Conservation (phyloP, 2,329 filamentous ascomycete genomes). For the Balansia obtecta region DNA sequence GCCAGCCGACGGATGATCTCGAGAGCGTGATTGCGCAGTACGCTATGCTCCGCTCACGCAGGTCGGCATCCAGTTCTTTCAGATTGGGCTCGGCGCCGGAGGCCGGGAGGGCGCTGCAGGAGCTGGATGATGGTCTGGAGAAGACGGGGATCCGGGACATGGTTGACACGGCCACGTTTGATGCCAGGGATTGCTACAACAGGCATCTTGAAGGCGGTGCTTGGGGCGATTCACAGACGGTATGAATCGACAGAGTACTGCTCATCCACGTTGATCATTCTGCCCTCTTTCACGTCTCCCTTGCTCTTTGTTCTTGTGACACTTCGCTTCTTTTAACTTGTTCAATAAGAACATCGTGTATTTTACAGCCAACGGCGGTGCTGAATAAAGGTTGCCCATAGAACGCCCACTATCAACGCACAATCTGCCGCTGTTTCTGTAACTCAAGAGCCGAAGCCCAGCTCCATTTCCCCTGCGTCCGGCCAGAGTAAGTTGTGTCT, state of each 20-base stretch:
- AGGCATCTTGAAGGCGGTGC: constrained; percentile 67
- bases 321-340: too few relatives aligned
- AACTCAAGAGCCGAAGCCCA: too few relatives aligned
- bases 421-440: too few relatives aligned
- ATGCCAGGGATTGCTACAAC: constrained; percentile 28
- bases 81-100: constrained; percentile 67
- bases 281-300: too few relatives aligned
- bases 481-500: too few relatives aligned
- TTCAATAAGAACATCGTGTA: too few relatives aligned
- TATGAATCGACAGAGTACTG: constrained; percentile 20
- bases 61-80: constrained; percentile 90
- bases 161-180: constrained; percentile 72
- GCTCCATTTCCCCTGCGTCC: too few relatives aligned
- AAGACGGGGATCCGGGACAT: constrained; percentile 62
- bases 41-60: constrained; percentile 69
- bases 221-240: constrained; percentile 57
- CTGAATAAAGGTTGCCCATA: too few relatives aligned
- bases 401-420: too few relatives aligned
- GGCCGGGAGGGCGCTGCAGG: constrained; percentile 52
- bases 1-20: constrained; percentile 66
- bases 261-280: too few relatives aligned
- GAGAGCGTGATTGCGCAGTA: constrained; percentile 54
- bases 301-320: too few relatives aligned
- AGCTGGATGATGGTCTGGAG: constrained; percentile 61
- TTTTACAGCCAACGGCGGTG: too few relatives aligned